Evolutionary conservation across 352 stramenopile genomes (phyloP), one percentile per base, ranked within the genome.

Genomic region (Phytophthora constricta): DNA sequence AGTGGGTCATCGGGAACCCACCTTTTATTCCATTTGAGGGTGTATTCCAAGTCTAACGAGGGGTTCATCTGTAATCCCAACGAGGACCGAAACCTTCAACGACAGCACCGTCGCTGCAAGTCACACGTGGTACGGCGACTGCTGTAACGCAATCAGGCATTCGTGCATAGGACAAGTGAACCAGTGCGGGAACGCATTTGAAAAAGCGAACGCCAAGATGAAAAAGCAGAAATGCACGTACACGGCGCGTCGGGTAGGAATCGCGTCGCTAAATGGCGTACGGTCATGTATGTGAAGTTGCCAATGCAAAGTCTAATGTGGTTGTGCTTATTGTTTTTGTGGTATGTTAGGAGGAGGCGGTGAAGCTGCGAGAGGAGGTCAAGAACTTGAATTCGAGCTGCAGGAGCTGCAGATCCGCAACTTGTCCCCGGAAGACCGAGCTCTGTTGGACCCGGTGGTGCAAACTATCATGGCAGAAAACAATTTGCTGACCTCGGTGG

Each of bases 151-250:
- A 37, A 37, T 37, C 31, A 37, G 31, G 31, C 31, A 7, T 7
- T 37, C 31, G 31, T 57, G 28, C 19, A 22, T 31, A 17, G 50
- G 27, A 37, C 31, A 37, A n/a, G 34, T 57, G n/a, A 16, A 20
- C 17, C 50, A 57, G 19, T 45, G 19, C 19, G 27, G n/a, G 20
- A 31, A 46, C 31, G 31, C 31, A 37, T 37, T 37, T 37, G 7
- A 11, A 11, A n/a, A 37, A 37, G 31, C 31, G 31, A 9, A 20
- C 20, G 14, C 45, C 31, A 23, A 46, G 13, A 70, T 70, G 63
- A 70, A 70, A 34, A 70, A 65, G 63, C 56, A 70, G 10, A 70
- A 70, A 20, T 62, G 55, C n/a, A 70, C 63, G 3, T 70, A 70
- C 25, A 57, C 63, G 4, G 55, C 31, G 4, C 63, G 63, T 22